phyloP scores from a whole-genome alignment of 371 early-diverging fungal species.

The Syncephalis plumigaleata region DNA sequence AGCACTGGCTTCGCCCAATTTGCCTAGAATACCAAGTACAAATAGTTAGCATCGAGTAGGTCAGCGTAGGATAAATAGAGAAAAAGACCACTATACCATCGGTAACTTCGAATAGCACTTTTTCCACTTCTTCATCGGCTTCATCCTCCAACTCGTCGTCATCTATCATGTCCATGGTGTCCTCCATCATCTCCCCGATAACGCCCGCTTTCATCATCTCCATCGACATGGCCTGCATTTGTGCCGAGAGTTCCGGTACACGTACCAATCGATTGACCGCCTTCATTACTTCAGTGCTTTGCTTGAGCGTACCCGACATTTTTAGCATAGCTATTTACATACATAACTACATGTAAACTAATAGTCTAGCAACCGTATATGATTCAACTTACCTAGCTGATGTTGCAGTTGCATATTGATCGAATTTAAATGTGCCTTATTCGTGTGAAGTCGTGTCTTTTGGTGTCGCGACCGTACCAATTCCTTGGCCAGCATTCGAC shows the following conservation, averaged over 20 bases:
- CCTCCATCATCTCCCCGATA: slow-evolving; percentile 89
- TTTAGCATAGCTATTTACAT: slow-evolving; percentile 49
- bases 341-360: background rate
- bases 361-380: background rate
- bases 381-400: slow-evolving; percentile 62
- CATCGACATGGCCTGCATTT: slow-evolving; percentile 80
- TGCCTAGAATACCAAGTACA: slow-evolving; percentile 18
- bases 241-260: slow-evolving; percentile 62
- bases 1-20: slow-evolving; percentile 47
- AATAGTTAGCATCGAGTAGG: background rate
- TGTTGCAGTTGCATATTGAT: slow-evolving; percentile 80
- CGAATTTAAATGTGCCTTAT: slow-evolving; percentile 86
- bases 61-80: too few species aligned
- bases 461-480: slow-evolving; percentile 64
- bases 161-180: slow-evolving; percentile 73
- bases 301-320: slow-evolving; percentile 74
- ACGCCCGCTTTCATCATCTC: slow-evolving; percentile 95
- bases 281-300: slow-evolving; percentile 81
- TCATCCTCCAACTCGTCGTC: slow-evolving; percentile 87
- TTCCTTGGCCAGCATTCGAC: slow-evolving; percentile 71
- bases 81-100: too few species aligned
- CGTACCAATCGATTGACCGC: slow-evolving; percentile 67
- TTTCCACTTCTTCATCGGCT: slow-evolving; percentile 85
- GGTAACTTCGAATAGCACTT: slow-evolving; percentile 73
- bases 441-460: slow-evolving; percentile 61